Conservation (phyloP, 345 rosid genomes). For the Physaria fendleri region DNA sequence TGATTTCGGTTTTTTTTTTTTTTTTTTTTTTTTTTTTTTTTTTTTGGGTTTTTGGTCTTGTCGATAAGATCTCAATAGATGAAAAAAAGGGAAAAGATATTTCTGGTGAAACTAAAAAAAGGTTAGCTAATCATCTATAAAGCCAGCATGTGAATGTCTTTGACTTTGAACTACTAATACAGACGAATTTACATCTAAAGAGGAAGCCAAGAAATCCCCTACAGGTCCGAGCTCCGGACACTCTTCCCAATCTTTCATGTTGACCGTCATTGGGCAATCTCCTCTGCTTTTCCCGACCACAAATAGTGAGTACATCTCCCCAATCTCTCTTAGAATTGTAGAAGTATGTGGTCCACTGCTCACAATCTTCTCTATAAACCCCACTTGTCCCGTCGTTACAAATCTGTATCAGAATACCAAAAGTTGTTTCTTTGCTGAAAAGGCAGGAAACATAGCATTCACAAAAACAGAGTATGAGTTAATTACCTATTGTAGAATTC, state of each 20-base stretch:
- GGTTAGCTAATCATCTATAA: slow-evolving; percentile 22
- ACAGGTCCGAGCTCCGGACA: slow-evolving; percentile 73
- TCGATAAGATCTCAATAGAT: too few relatives aligned
- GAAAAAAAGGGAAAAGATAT: too few relatives aligned
- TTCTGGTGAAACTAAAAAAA: slow-evolving; percentile 1
- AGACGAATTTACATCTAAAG: slow-evolving; percentile 46
- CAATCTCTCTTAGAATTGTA: slow-evolving; percentile 41
- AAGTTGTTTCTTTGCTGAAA: not conserved
- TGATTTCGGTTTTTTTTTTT: too few relatives aligned
- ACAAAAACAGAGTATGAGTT: not conserved
- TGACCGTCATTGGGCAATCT: slow-evolving; percentile 42
- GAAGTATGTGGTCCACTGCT: slow-evolving; percentile 40
- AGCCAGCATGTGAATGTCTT: slow-evolving; percentile 27
- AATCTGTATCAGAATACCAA: slow-evolving; percentile 29
- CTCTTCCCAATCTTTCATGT: slow-evolving; percentile 90
- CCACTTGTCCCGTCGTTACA: slow-evolving; percentile 50
- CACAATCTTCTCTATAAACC: slow-evolving; percentile 47
- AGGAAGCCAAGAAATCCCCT: slow-evolving; percentile 68
- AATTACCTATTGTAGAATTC: slow-evolving; percentile 58
- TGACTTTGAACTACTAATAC: slow-evolving; percentile 72
- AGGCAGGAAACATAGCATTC: not conserved
- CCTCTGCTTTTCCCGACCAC: slow-evolving; percentile 65
- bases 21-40: too few relatives aligned
- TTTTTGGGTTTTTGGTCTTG: too few relatives aligned
- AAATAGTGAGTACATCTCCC: slow-evolving; percentile 48